These are phyloP conservation scores for Boletus tomentosulus DNA, from an alignment of 768 basidiomycete species.

Conservation along the genomic window DNA sequence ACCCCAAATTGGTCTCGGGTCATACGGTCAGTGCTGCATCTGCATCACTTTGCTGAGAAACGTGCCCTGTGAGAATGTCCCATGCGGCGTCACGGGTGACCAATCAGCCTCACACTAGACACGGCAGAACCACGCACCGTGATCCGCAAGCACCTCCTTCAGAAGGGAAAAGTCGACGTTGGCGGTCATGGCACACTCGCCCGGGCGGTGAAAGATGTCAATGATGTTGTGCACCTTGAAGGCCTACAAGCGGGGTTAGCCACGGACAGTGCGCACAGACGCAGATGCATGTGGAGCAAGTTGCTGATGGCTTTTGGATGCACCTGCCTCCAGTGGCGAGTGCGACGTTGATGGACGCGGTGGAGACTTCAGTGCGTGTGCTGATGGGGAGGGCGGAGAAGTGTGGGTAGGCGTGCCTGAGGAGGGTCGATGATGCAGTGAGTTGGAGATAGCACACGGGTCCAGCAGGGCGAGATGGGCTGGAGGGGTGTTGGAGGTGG, in stretches of 20 bases:
- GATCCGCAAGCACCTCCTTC: conserved; percentile 64
- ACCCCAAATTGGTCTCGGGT: conserved; percentile 40
- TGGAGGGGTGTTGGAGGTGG: too few relatives aligned
- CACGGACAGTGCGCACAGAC: too few relatives aligned
- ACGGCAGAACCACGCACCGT: conserved; percentile 43
- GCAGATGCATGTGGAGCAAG: conserved; percentile 73
- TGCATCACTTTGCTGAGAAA: conserved; percentile 79
- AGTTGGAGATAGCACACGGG: conserved; percentile 63
- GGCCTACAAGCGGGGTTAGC: conserved; percentile 49
- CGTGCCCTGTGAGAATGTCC: conserved; percentile 67
- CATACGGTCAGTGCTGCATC: conserved; percentile 46
- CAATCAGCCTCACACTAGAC: conserved; percentile 4
- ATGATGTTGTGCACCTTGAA: conserved; percentile 86
- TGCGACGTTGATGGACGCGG: conserved; percentile 63
- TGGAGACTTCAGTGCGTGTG: conserved; percentile 77
- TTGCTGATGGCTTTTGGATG: conserved; percentile 59
- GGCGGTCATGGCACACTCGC: conserved; percentile 88
- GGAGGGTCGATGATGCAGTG: conserved; percentile 48
- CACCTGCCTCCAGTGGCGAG: conserved; percentile 47
- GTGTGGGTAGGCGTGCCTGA: conserved; percentile 62
- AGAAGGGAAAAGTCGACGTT: conserved; percentile 95
- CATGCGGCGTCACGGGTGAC: conserved; percentile 43
- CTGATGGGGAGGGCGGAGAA: conserved; percentile 68
- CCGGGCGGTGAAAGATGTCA: conserved; percentile 80
- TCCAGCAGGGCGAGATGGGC: conserved; percentile 46